These are phyloP conservation scores for Phylloboletellus chloephorus DNA, from an alignment of 1,284 basidiomycete species.

Conservation along the genomic window DNA sequence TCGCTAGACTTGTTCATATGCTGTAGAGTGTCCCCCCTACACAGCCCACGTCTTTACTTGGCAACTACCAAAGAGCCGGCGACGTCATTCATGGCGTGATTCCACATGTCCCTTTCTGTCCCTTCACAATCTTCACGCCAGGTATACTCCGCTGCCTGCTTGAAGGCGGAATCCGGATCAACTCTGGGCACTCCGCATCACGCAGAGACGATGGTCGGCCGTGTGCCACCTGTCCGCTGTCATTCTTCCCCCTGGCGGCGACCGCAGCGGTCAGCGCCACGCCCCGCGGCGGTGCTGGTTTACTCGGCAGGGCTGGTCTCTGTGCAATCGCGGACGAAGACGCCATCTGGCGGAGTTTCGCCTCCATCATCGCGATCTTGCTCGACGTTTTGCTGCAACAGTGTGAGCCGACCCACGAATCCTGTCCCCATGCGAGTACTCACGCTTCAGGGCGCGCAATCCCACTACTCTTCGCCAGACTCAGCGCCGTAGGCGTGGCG, in stretches of 20 bases:
- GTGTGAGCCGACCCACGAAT: slow-evolving; percentile 12
- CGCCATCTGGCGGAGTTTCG: slow-evolving; percentile 82
- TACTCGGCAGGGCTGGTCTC: slow-evolving; percentile 23
- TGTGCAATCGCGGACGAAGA: slow-evolving; percentile 27
- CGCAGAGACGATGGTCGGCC: slow-evolving; percentile 1
- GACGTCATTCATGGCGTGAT: slow-evolving; percentile 12
- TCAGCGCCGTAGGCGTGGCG: slow-evolving; percentile 76
- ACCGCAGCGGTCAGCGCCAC: too few species aligned
- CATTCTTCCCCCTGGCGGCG: too few species aligned
- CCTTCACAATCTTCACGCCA: slow-evolving; percentile 32
- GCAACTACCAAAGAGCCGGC: too few species aligned
- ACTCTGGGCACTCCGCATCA: slow-evolving; percentile 16
- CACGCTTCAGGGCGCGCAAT: slow-evolving; percentile 58
- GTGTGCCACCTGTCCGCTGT: background rate
- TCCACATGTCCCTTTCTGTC: slow-evolving; percentile 11
- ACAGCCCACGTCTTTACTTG: too few species aligned
- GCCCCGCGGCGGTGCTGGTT: slow-evolving; percentile 13
- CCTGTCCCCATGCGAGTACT: slow-evolving; percentile 23
- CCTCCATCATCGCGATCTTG: slow-evolving; percentile 94
- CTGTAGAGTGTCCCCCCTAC: too few species aligned
- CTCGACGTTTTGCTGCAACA: slow-evolving; percentile 58
- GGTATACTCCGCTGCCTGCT: slow-evolving; percentile 30
- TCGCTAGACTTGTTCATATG: too few species aligned
- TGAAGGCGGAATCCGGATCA: slow-evolving; percentile 10
- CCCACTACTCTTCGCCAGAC: slow-evolving; percentile 72